Evolutionary conservation across 2,329 filamentous ascomycete genomes (phyloP), one percentile per base, ranked within the genome.

Genomic region (Xylariaceae sp.): DNA sequence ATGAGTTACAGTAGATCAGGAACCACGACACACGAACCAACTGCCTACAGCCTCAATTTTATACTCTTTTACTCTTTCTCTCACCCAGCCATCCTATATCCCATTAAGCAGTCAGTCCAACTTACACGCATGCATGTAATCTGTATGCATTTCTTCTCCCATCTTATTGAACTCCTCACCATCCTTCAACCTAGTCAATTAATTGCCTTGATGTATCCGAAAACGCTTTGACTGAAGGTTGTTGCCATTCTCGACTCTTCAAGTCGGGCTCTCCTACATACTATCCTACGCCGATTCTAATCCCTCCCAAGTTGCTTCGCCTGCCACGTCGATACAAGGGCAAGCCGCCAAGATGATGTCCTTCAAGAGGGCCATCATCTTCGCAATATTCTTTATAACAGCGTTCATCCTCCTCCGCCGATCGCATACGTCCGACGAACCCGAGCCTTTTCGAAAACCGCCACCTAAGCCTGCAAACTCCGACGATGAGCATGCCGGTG

Each of bases 331-430:
- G 4, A 52, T 19, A 44, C 50, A 16, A 45, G 53, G 51, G 52
- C 51, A 21, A 62, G 45, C 43, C 59, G 53, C 58, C 63, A 69
- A 67, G 50, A 70, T 72, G 70, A 50, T 70, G 45, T 69, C 70
- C 57, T 73, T 73, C 51, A 70, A 68, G 63, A 65, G 70, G 59
- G 70, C 70, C 48, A 57, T 73, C 16, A 19, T 70, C 44, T 66
- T 71, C 37, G 69, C 70, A 32, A 66, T 62, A 19, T 69, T 74
- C 52, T 68, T 73, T 50, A 66, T 72, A 23, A 67, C 61, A 50
- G 69, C 70, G 44, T 72, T 74, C 56, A 60, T 71, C 52, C 55
- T 74, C 26, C 66, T 74, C 42, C 69, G 71, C 48, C 67, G 64
- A 52, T 67, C 71, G 23, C 71, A 71, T 44, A 64, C 66, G 32